These are phyloP conservation scores for Ceratocystiopsis sp. DNA, from an alignment of 2,329 filamentous ascomycete genomes.

Conservation along the genomic window DNA sequence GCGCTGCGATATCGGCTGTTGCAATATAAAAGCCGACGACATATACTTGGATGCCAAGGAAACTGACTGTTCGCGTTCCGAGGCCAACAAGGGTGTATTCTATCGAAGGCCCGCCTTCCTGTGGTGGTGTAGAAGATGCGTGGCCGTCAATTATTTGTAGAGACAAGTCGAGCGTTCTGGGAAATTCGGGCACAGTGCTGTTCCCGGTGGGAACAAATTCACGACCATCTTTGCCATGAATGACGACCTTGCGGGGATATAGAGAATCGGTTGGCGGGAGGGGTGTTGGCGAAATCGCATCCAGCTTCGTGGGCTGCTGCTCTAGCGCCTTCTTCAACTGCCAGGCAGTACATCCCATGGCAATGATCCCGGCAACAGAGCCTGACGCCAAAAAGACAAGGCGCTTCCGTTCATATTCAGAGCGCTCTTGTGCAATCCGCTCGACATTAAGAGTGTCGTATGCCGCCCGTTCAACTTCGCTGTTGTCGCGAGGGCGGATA, in stretches of 20 bases:
- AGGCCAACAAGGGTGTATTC: constrained; percentile 83
- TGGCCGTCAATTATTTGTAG: too few species aligned
- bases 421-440: constrained; percentile 26
- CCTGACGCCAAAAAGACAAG: constrained; percentile 35
- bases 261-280: constrained; percentile 17
- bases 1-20: constrained; percentile 59
- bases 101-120: constrained; percentile 15
- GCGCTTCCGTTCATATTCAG: constrained; percentile 33
- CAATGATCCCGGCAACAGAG: constrained; percentile 29
- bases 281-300: constrained; percentile 21
- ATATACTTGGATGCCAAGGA: constrained; percentile 82
- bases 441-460: constrained; percentile 33
- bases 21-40: constrained; percentile 86
- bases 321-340: constrained; percentile 28
- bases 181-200: constrained; percentile 62
- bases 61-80: constrained; percentile 78
- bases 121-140: background rate
- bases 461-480: constrained; percentile 14
- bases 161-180: constrained; percentile 51
- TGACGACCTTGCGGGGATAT: constrained; percentile 37
- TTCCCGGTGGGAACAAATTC: constrained; percentile 73
- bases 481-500: constrained; percentile 11
- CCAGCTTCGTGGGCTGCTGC: constrained; percentile 18
- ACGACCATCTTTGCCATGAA: constrained; percentile 50
- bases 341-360: constrained; percentile 33